These are phyloP conservation scores for Melampsora americana DNA, from an alignment of 1,284 basidiomycete genomes.

Conservation along the genomic window DNA sequence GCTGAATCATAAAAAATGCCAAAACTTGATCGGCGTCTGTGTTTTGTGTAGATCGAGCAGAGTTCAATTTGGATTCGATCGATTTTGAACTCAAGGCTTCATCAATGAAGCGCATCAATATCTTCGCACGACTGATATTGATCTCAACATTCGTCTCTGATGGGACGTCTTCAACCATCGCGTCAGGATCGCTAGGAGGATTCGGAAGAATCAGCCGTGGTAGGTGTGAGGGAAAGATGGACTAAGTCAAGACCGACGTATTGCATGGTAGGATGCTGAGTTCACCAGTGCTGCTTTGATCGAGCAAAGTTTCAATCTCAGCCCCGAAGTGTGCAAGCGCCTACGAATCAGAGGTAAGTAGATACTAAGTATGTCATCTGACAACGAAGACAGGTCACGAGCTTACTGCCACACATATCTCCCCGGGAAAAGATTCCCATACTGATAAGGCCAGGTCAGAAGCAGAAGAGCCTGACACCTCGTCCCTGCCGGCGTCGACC, in stretches of 20 bases:
- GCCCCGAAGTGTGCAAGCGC: conserved; percentile 41
- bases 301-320: conserved; percentile 37
- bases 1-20: conserved; percentile 38
- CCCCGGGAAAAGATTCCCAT: conserved; percentile 62
- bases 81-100: conserved; percentile 31
- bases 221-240: background rate
- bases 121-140: conserved; percentile 20
- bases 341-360: conserved; percentile 18
- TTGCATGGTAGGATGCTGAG: conserved; percentile 24
- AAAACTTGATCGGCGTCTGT: conserved; percentile 40
- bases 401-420: conserved; percentile 63
- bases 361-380: conserved; percentile 47
- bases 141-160: background rate
- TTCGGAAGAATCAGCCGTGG: background rate
- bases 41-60: conserved; percentile 27
- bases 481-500: conserved; percentile 72
- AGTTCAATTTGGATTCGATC: conserved; percentile 42
- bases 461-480: conserved; percentile 63
- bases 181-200: conserved; percentile 2
- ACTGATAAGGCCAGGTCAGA: conserved; percentile 68
- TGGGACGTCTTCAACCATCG: conserved; percentile 28
- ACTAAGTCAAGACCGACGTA: conserved; percentile 7
- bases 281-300: background rate
- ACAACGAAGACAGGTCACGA: conserved; percentile 42
- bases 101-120: conserved; percentile 36